Percentiles rank a stretch among this genome's conserved stretches.
phyloP scores from a whole-genome alignment of 2,329 filamentous ascomycete genomes.

The Acrocalymma vagum region DNA sequence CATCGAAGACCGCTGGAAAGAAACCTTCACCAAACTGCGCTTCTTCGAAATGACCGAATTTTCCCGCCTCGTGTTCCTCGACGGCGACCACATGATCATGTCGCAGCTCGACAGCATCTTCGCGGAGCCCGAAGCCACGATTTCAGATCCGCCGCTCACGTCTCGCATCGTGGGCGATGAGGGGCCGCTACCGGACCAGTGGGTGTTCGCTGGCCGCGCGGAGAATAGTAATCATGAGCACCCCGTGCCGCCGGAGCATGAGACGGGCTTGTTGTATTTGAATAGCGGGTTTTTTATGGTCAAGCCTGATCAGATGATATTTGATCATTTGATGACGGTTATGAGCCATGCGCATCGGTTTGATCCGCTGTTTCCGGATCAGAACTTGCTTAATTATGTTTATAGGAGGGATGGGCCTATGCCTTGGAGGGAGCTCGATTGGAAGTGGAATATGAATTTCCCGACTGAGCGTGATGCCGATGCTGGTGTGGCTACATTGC shows the following conservation, averaged over 20 bases:
- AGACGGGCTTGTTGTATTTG: constrained; percentile 43
- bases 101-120: constrained; percentile 50
- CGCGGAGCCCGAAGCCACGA: constrained; percentile 46
- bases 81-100: constrained; percentile 53
- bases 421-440: constrained; percentile 52
- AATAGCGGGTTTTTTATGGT: constrained; percentile 54
- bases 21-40: constrained; percentile 55
- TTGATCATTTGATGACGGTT: constrained; percentile 49
- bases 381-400: constrained; percentile 56
- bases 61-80: constrained; percentile 53
- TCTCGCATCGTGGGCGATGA: constrained; percentile 37
- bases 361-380: constrained; percentile 50
- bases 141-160: constrained; percentile 13
- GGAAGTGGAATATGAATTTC: constrained; percentile 52
- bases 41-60: constrained; percentile 53
- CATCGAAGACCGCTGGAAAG: constrained; percentile 50
- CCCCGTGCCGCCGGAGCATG: constrained; percentile 45
- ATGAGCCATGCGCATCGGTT: constrained; percentile 47
- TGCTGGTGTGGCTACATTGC: constrained; percentile 44
- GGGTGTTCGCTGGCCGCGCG: constrained; percentile 48
- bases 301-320: constrained; percentile 49
- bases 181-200: constrained; percentile 45
- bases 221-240: constrained; percentile 49
- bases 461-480: constrained; percentile 45
- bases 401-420: constrained; percentile 51